Percentiles rank a stretch among this genome's conserved stretches.
Evolutionary conservation across 225 moss, liverwort and hornwort species (phyloP).

Genomic region (Thuidium tamariscinum): DNA sequence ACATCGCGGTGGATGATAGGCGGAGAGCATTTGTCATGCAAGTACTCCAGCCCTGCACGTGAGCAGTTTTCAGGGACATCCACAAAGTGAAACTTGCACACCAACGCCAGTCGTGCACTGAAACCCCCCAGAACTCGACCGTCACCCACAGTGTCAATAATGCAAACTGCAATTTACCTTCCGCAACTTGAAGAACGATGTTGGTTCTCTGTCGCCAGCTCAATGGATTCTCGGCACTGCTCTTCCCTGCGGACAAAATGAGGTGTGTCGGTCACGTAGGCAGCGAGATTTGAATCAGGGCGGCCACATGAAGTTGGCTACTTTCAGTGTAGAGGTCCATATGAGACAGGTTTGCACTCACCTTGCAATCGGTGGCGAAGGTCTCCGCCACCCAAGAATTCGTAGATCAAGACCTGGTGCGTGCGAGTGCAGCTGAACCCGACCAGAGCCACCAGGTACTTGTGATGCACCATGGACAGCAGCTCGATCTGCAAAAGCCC

Average conservation of each 20-base stretch:
- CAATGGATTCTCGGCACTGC: background rate
- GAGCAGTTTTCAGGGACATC: background rate
- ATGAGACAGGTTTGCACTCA: background rate
- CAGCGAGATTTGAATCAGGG: background rate
- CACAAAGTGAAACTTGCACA: background rate
- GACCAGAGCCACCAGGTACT: background rate
- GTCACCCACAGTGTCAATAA: too few relatives aligned
- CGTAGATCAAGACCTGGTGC: background rate
- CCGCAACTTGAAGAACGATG: background rate
- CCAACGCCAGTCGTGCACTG: background rate
- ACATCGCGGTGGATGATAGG: background rate
- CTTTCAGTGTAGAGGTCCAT: background rate
- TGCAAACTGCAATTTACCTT: background rate
- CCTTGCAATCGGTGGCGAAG: background rate
- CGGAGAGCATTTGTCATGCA: background rate
- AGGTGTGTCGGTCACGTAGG: background rate
- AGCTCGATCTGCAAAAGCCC: background rate
- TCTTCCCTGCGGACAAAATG: background rate
- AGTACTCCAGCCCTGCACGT: background rate
- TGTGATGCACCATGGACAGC: background rate
- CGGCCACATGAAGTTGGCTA: background rate
- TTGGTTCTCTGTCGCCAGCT: background rate
- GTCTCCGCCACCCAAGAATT: background rate
- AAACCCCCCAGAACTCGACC: background rate
- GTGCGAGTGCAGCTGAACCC: background rate